Conservation (phyloP, 2,329 filamentous ascomycete species). For the Clonostachys solani region DNA sequence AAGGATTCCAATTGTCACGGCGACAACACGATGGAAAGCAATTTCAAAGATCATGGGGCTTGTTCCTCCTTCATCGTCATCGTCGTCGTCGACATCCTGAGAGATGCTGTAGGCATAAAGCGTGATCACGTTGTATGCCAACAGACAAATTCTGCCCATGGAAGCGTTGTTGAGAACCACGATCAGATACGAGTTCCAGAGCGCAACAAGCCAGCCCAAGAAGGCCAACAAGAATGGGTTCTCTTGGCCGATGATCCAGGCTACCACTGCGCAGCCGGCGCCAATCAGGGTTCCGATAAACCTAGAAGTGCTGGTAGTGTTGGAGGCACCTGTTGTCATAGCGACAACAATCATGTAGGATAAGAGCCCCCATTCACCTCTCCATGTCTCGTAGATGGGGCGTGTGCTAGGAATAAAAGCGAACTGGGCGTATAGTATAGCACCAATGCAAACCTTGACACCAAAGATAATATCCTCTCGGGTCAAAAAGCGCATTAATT, state of each 20-base stretch:
- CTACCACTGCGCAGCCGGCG: conserved; percentile 66
- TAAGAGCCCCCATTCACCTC: conserved; percentile 93
- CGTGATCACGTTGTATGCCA: conserved; percentile 94
- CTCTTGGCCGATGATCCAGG: conserved; percentile 73
- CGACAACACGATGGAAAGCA: conserved; percentile 78
- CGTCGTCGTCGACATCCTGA: conserved; percentile 72
- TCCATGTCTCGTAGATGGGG: conserved; percentile 79
- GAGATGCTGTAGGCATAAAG: conserved; percentile 91
- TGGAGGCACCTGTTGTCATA: conserved; percentile 95
- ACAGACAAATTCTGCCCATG: conserved; percentile 86
- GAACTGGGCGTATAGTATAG: conserved; percentile 82
- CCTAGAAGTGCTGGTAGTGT: conserved; percentile 83
- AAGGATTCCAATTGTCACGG: conserved; percentile 80
- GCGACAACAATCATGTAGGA: conserved; percentile 98
- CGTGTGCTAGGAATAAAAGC: conserved; percentile 78
- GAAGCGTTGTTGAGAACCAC: conserved; percentile 79
- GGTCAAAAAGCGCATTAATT: conserved; percentile 39
- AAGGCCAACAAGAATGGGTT: conserved; percentile 74
- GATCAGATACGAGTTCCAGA: conserved; percentile 87
- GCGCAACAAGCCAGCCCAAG: conserved; percentile 75
- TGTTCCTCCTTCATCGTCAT: conserved; percentile 84
- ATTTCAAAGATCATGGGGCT: conserved; percentile 86
- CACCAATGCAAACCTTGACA: conserved; percentile 88
- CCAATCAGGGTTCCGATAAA: conserved; percentile 85
- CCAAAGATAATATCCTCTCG: conserved; percentile 68